Evolutionary conservation across 208 protist species (phyloP).

Genomic region (Strigomonas oncopelti): DNA sequence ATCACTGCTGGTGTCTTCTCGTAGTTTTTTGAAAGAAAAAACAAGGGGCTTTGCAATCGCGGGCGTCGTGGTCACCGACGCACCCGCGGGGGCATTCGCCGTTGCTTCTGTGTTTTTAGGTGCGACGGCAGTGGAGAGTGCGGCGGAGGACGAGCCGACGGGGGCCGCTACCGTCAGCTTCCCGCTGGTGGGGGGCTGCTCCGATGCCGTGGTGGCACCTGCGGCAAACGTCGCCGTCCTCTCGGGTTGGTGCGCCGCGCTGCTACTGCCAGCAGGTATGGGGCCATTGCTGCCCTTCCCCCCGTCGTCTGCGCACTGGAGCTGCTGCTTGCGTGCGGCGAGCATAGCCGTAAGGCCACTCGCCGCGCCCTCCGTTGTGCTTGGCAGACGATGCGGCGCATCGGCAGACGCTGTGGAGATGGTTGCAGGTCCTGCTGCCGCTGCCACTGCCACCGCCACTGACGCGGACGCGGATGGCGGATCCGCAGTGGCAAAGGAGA

Average conservation of each 20-base stretch:
- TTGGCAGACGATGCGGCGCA: too few species aligned
- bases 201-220: background rate
- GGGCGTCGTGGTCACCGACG: too few species aligned
- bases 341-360: background rate
- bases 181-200: too few species aligned
- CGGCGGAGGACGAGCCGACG: too few species aligned
- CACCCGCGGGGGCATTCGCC: too few species aligned
- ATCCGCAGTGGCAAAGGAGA: background rate
- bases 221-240: too few species aligned
- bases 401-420: background rate
- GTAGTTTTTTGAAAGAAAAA: background rate
- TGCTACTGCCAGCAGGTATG: too few species aligned
- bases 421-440: background rate
- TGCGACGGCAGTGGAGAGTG: too few species aligned
- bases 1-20: background rate
- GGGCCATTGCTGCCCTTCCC: background rate
- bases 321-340: background rate
- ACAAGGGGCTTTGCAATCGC: background rate
- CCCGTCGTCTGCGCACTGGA: background rate
- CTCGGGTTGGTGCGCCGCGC: too few species aligned
- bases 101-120: too few species aligned
- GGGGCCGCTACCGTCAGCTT: too few species aligned
- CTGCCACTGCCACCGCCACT: background rate
- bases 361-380: background rate
- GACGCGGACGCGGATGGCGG: background rate